Base-by-base conservation (phyloP, 2,329 filamentous ascomycete genomes). In the Diaporthe sp. region DNA sequence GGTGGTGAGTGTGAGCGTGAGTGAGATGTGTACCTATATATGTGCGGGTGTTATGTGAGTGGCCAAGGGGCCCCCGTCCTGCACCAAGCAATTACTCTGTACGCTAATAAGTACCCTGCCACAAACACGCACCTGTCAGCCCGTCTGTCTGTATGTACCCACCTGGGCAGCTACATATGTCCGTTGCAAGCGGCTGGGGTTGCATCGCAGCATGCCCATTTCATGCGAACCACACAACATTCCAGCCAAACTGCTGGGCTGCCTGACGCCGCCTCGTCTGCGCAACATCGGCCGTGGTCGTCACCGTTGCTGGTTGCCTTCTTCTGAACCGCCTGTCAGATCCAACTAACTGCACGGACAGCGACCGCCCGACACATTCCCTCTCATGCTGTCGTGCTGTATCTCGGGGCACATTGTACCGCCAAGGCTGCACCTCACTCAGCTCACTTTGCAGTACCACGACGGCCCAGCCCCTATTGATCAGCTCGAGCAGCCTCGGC, bases 401-500 rank as follows among this genome's bases (percentile, higher is more conserved):
- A 34, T 34, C 31, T n/a, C 31, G 12, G 19, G 8, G n/a, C 22
- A 15, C 19, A 34, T 34, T 31, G n/a, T 44, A 22, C 42, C 59
- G n/a, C 59, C 59, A 28, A 44, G n/a, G 59, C 57, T n/a, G 17
- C 25, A 17, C 2, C 25, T 15, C 12, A 15, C n/a, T 28, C n/a
- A 22, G n/a, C 22, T 46, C 25, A 19, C 39, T 15, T 13, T 46
- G 25, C 59, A 34, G 19, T 28, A 5, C 17, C 22, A 19, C 10
- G 42, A 17, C 39, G 17, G 34, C 37, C 39, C 31, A 12, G 70
- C 5, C 51, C 34, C 28, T 65, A 73, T n/a, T 37, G 42, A 19
- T 25, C 71, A 19, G 34, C 25, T 37, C 25, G 37, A 15, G 75
- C 73, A 53, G 74, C 68, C 13, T 70, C 59, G 7, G 68, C 68